Base-by-base conservation (phyloP, 257 asterid genomes). In the Marsdenia floribunda region DNA sequence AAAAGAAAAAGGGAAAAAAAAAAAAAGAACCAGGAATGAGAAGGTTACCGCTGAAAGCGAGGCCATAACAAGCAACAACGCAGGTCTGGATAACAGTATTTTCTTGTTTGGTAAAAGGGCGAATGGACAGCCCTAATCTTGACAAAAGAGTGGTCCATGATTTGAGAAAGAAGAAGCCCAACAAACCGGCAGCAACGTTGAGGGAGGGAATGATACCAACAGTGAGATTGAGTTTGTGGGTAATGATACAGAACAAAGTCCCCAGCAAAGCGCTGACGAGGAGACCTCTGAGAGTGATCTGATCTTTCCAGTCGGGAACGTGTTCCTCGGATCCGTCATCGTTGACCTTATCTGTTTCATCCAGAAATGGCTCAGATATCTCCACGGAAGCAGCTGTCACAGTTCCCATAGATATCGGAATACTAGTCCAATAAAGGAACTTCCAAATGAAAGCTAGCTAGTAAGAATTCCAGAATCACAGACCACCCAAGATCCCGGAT, bases 61-160 rank as follows among this genome's bases (percentile, higher is more conserved):
- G 97, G 57, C 98, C 98, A 73, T 90, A 94, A 77, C 97, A 93
- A 80, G 97, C 98, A 79, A 93, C 98, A 38, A 93, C 97, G 73
- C 98, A 93, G 24, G 98, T 93, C 79, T 93, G 98, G 74, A 91
- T 91, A 52, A 91, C 98, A 14, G 98, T 93, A 67, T 91, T 91
- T 87, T 94, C 98, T 74, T 94, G 98, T 73, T 88, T 89, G 68
- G 97, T 90, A 63, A 94, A 94, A 2, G 98, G 97, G 16, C 61
- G 70, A 46, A 72, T 80, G 47, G 86, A 75, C 71, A 86, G 76
- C 0, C 97, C 97, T 2, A 94, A 80, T 80, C 81, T 89, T 68
- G 93, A 82, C 50, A 85, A 68, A 66, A 89, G 74, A 0, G 84
- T 82, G 60, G 96, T 89, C 97, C 97, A 94, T 24, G 96, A 82